A percentile compares a stretch with the other conserved stretches of the same genome.
These are phyloP conservation scores for Hibiscus syriacus DNA, from an alignment of 345 rosid species.

Conservation along the genomic window DNA sequence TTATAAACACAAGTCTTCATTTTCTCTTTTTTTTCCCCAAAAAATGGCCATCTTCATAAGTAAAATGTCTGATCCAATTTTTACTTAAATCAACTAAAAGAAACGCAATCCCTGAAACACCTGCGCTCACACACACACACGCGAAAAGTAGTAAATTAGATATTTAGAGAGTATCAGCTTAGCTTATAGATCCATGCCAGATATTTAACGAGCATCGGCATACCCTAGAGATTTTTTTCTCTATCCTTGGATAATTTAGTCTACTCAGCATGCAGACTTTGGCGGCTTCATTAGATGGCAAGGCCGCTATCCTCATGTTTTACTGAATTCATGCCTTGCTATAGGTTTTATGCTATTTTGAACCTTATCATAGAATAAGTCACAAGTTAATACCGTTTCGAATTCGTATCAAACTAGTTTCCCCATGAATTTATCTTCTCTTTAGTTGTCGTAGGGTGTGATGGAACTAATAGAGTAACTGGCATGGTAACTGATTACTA, in stretches of 20 bases:
- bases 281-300: neutral
- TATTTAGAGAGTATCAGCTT: too few species aligned
- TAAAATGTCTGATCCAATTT: too few species aligned
- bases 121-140: too few species aligned
- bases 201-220: neutral
- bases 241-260: neutral
- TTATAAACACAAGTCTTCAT: too few species aligned
- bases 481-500: too few species aligned
- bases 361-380: neutral
- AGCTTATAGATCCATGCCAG: too few species aligned
- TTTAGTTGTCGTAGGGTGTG: neutral
- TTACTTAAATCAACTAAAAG: too few species aligned
- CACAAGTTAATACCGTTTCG: neutral
- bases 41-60: too few species aligned
- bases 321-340: neutral
- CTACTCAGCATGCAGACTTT: neutral
- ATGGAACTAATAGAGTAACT: neutral
- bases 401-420: neutral
- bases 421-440: neutral
- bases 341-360: neutral
- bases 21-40: too few species aligned
- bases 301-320: neutral
- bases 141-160: too few species aligned
- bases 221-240: neutral
- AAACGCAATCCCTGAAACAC: too few species aligned